phyloP scores from a whole-genome alignment of 2,329 filamentous ascomycete species.

The Sporothrix euskadiensis region DNA sequence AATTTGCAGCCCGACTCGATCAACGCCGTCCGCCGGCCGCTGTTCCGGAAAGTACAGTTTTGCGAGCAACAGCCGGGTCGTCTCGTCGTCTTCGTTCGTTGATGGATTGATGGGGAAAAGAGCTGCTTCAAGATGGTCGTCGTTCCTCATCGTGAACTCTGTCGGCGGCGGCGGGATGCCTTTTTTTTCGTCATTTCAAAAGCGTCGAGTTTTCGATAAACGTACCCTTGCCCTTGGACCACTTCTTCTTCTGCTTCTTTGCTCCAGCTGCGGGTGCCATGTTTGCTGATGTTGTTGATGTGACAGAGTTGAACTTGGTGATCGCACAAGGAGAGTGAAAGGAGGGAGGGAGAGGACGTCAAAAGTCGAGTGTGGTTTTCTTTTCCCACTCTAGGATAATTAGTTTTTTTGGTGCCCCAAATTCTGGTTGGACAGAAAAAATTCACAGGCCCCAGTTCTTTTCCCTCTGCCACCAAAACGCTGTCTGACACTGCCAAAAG shows the following conservation, averaged over 20 bases:
- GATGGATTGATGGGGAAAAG: not conserved
- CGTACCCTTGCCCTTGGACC: slow-evolving; percentile 72
- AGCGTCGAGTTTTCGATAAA: slow-evolving; percentile 11
- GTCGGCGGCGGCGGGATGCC: not conserved
- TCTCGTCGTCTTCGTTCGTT: not conserved
- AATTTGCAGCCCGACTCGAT: not conserved
- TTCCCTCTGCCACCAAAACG: not conserved
- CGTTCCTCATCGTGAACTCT: not conserved
- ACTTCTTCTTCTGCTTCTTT: slow-evolving; percentile 85
- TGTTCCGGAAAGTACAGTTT: not conserved
- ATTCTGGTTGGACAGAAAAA: slow-evolving; percentile 33
- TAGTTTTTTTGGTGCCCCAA: slow-evolving; percentile 33
- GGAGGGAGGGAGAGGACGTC: slow-evolving; percentile 20
- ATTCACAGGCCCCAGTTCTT: slow-evolving; percentile 8
- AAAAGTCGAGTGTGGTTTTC: slow-evolving; percentile 15
- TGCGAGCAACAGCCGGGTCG: not conserved
- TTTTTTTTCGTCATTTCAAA: not conserved
- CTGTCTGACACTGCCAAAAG: not conserved
- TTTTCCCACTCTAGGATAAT: slow-evolving; percentile 21
- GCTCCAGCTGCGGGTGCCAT: slow-evolving; percentile 61
- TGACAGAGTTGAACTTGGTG: slow-evolving; percentile 36
- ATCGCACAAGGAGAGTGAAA: slow-evolving; percentile 27
- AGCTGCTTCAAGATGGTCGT: slow-evolving; percentile 8
- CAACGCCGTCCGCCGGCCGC: not conserved
- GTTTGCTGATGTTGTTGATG: slow-evolving; percentile 31